Conservation (phyloP, 768 basidiomycete species). For the Auriculariales sp. region DNA sequence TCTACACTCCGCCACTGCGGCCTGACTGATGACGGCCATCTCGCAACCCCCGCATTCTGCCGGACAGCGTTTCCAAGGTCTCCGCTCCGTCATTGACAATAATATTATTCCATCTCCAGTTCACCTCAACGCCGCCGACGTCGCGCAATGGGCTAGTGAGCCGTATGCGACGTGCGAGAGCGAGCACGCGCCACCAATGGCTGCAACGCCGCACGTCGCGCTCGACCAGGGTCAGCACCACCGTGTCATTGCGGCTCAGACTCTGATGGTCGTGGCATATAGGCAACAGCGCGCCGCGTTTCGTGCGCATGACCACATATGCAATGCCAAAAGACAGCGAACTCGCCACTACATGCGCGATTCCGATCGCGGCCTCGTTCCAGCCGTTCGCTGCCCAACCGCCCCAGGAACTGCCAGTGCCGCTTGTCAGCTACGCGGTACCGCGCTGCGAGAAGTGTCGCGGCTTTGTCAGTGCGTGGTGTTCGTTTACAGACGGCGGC, state of each 20-base stretch:
- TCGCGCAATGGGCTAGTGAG: slow-evolving; percentile 60
- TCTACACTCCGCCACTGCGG: too few relatives aligned
- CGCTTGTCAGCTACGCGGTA: slow-evolving; percentile 69
- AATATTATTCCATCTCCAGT: slow-evolving; percentile 86
- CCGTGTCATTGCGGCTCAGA: not conserved
- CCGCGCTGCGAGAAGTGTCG: slow-evolving; percentile 74
- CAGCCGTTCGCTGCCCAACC: slow-evolving; percentile 85
- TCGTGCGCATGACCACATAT: slow-evolving; percentile 81
- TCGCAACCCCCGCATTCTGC: slow-evolving; percentile 58
- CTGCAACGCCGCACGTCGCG: slow-evolving; percentile 78
- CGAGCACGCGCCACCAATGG: slow-evolving; percentile 52
- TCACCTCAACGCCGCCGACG: slow-evolving; percentile 64
- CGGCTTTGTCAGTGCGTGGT: slow-evolving; percentile 92
- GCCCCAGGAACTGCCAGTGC: slow-evolving; percentile 63
- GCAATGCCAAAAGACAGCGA: slow-evolving; percentile 69
- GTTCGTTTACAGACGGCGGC: slow-evolving; percentile 69
- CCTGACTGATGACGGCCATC: slow-evolving; percentile 25
- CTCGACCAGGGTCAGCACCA: slow-evolving; percentile 66
- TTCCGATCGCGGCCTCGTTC: slow-evolving; percentile 73
- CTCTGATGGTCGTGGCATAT: not conserved
- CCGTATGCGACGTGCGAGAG: slow-evolving; percentile 49
- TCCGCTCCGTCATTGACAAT: slow-evolving; percentile 72
- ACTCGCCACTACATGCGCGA: slow-evolving; percentile 63
- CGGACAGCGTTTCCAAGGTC: slow-evolving; percentile 46
- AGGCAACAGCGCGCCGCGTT: slow-evolving; percentile 88